Conservation (phyloP, 176 grass and related monocot species). For the Dendrocalamus sinicus region DNA sequence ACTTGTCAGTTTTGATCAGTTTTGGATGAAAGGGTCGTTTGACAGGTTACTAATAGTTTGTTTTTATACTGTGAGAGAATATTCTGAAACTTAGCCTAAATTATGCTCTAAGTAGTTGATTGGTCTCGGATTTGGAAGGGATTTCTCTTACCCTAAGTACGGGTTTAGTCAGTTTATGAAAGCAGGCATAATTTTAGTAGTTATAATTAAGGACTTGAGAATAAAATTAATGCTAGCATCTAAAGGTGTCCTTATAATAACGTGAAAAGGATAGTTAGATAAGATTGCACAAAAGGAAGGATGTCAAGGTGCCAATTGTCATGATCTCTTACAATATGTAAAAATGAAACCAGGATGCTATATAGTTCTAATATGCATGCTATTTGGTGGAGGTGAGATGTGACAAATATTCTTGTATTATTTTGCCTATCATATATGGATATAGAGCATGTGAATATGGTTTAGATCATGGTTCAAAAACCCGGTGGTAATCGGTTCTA, state of each 20-base stretch:
- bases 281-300: constrained; percentile 22
- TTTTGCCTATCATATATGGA: neutral
- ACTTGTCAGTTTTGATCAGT: neutral
- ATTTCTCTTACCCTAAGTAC: neutral
- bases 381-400: constrained; percentile 7
- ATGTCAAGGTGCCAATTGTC: constrained; percentile 19
- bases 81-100: neutral
- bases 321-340: constrained; percentile 12
- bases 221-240: constrained; percentile 21
- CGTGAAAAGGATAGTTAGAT: neutral
- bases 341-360: neutral
- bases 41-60: neutral
- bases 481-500: too few species aligned
- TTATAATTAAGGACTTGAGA: neutral
- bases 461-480: neutral
- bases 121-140: neutral
- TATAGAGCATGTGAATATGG: constrained; percentile 32
- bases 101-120: neutral
- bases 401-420: neutral
- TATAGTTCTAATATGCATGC: constrained; percentile 8
- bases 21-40: neutral
- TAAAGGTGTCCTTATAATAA: neutral
- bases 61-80: neutral
- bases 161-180: neutral
- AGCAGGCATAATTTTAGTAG: neutral